Base-by-base conservation (phyloP, 306 rosid species). In the Cicer yamashitae region DNA sequence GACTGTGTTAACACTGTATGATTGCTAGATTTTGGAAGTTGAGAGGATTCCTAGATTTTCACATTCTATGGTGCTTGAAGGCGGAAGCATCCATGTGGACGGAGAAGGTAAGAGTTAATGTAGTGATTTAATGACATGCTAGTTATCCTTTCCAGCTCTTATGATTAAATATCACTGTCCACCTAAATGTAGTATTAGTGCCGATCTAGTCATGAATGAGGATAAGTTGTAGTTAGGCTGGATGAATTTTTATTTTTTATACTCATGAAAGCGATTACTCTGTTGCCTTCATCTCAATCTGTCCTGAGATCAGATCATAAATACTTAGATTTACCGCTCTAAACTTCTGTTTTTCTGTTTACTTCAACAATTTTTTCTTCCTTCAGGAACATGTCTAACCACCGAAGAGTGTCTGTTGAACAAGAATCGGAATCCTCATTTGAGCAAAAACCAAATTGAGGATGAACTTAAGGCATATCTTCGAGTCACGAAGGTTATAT, bases 81-180 rank as follows among this genome's bases (percentile, higher is more conserved):
- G 99, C 12, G 99, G 99, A 81, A 92, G 97, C 83, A 92, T 94
- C 81, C 99, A 94, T 82, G 99, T 94, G 10, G 99, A 94, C 86
- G 99, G 99, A 83, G 93, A 94, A 85, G 97, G 99, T 90, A 83
- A 76, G 77, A 66, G 25, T 58, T 51, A n/a, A 18, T 38, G 61
- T 64, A 44, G 53, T 63, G 59, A 9, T 69, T 72, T 51, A 45
- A 61, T 53, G 62, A 38, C 53, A 54, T 70, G 56, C 56, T 11
- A 44, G 38, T 54, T 40, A 30, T 60, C 6, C 60, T 40, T 18
- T 60, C 7, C 60, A 15, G 39, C 48, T 17, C 34, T 34, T 6
- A 45, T 11, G 56, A 45, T 45, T 73, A 39, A 59, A 56, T 37
- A 47, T 77, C 53, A 52, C 37, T 50, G 41, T 70, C 44, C 38